phyloP scores from a whole-genome alignment of 371 early-diverging fungal genomes.

The Mucor ambiguus region DNA sequence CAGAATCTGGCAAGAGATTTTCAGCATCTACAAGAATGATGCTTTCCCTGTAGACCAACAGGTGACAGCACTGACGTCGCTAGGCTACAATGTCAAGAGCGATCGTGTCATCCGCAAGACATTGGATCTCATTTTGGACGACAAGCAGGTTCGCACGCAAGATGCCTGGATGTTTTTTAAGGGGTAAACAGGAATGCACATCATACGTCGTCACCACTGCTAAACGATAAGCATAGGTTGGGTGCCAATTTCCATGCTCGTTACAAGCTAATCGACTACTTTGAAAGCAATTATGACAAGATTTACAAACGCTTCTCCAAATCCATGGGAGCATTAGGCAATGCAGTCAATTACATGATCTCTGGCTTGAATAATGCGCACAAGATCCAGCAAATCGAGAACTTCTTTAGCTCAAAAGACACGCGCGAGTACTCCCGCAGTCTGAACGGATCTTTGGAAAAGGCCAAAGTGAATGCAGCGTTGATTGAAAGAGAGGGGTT shows the following conservation, averaged over 20 bases:
- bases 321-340: slow-evolving; percentile 73
- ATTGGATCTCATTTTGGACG: slow-evolving; percentile 65
- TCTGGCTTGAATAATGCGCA: slow-evolving; percentile 63
- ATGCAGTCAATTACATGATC: slow-evolving; percentile 63
- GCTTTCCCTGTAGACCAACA: slow-evolving; percentile 64
- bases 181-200: slow-evolving; percentile 17
- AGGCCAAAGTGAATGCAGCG: slow-evolving; percentile 68
- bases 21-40: slow-evolving; percentile 65
- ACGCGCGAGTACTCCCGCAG: slow-evolving; percentile 67
- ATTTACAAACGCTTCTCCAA: slow-evolving; percentile 68
- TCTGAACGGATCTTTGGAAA: slow-evolving; percentile 84
- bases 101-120: slow-evolving; percentile 53
- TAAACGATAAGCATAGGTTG: slow-evolving; percentile 22
- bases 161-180: slow-evolving; percentile 71
- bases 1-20: slow-evolving; percentile 58
- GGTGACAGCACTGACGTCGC: slow-evolving; percentile 62
- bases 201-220: not conserved
- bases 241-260: slow-evolving; percentile 60
- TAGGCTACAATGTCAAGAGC: slow-evolving; percentile 68
- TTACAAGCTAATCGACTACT: slow-evolving; percentile 73
- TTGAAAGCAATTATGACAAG: slow-evolving; percentile 68
- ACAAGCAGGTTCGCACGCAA: slow-evolving; percentile 73
- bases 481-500: slow-evolving; percentile 78
- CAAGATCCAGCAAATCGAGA: slow-evolving; percentile 67
- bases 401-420: slow-evolving; percentile 73